These are phyloP conservation scores for Lachnellula suecica DNA, from an alignment of 2,329 filamentous ascomycete genomes.

Conservation along the genomic window DNA sequence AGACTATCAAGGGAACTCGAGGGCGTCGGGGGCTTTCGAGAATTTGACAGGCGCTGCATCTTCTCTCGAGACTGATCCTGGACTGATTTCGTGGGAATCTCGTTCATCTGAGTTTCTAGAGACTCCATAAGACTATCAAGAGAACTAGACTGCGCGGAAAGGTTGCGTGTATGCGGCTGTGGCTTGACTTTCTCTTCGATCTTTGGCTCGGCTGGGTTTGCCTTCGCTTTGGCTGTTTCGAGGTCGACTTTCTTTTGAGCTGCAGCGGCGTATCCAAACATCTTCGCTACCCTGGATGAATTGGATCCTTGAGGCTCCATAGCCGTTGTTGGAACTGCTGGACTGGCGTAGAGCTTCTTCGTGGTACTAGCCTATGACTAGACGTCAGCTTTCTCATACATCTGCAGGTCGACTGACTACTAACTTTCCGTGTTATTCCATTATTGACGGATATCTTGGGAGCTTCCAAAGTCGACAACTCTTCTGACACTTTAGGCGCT, in stretches of 20 bases:
- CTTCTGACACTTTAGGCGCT: neutral
- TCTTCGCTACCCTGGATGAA: conserved; percentile 19
- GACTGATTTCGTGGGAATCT: neutral
- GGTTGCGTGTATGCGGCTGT: neutral
- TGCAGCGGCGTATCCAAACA: conserved; percentile 20
- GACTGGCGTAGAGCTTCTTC: conserved; percentile 12
- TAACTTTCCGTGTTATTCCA: neutral
- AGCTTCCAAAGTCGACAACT: neutral
- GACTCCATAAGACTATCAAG: neutral
- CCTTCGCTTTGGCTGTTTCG: neutral
- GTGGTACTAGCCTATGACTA: neutral
- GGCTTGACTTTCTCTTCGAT: neutral
- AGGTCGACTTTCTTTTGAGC: neutral
- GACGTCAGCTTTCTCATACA: neutral
- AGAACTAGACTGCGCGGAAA: neutral
- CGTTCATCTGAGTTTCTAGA: neutral
- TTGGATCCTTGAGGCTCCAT: conserved; percentile 11
- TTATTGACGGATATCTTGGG: neutral
- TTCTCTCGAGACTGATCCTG: neutral
- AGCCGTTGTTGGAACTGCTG: neutral
- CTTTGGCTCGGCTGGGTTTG: neutral
- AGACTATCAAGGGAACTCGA: too few species aligned
- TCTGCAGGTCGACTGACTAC: too few species aligned
- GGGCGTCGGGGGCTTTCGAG: too few species aligned
- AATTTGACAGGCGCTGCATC: neutral